Evolutionary conservation across 2,329 filamentous ascomycete genomes (phyloP).

Genomic region (Byssochlamys sp.): DNA sequence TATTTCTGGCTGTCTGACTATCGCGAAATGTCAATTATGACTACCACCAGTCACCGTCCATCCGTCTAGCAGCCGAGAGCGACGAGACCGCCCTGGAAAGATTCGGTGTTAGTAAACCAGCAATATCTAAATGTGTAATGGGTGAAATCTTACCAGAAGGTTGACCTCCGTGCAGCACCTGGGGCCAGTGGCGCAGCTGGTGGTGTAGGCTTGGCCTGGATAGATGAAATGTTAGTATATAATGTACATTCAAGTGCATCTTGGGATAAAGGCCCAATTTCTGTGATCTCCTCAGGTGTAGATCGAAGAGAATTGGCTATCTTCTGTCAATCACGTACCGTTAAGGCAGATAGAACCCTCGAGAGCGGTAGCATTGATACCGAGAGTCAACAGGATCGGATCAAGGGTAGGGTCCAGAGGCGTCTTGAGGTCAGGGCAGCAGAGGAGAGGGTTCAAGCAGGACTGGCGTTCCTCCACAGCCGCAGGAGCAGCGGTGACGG

Average conservation of each 20-base stretch:
- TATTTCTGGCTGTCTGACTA: neutral
- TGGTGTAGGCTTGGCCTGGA: neutral
- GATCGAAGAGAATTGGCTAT: neutral
- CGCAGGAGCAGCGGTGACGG: neutral
- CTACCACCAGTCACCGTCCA: neutral
- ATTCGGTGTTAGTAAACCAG: neutral
- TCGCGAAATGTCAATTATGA: neutral
- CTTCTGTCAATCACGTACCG: neutral
- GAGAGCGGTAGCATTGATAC: neutral
- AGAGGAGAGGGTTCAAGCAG: neutral
- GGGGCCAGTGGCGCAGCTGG: neutral
- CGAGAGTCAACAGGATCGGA: neutral
- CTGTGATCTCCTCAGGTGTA: no score
- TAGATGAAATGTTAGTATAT: neutral
- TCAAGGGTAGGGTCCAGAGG: neutral
- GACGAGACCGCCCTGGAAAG: neutral
- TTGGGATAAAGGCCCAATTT: neutral
- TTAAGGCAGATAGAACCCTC: neutral
- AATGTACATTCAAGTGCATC: neutral
- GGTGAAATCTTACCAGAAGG: neutral
- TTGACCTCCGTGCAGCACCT: neutral
- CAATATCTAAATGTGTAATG: neutral
- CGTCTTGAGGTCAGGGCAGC: neutral
- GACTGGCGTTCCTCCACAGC: neutral
- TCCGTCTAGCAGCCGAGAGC: neutral